These are phyloP conservation scores for Endothia cerciana DNA, from an alignment of 2,329 filamentous ascomycete genomes.

Conservation along the genomic window DNA sequence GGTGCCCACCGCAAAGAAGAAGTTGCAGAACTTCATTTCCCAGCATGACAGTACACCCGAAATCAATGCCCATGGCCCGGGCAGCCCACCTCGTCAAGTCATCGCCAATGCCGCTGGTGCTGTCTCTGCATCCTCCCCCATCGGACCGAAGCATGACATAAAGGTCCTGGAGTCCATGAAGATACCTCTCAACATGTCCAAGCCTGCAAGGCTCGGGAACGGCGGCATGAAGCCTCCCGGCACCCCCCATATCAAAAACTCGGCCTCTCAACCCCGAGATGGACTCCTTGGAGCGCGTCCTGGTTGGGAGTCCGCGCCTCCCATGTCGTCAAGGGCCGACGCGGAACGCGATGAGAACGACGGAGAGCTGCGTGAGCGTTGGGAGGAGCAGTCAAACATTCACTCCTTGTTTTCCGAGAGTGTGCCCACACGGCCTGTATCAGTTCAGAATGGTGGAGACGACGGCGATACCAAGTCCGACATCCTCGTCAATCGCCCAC, in stretches of 20 bases:
- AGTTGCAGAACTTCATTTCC: conserved; percentile 40
- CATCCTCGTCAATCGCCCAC: conserved; percentile 27
- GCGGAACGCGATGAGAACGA: conserved; percentile 8
- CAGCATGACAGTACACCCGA: conserved; percentile 19
- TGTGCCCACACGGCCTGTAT: conserved; percentile 17
- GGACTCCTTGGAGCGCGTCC: not conserved
- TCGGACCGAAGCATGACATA: conserved; percentile 14
- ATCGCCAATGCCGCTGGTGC: conserved; percentile 10
- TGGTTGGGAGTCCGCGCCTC: conserved; percentile 22
- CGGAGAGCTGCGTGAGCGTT: conserved; percentile 23
- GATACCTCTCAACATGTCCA: conserved; percentile 16
- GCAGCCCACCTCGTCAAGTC: conserved; percentile 28
- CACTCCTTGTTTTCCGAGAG: conserved; percentile 28
- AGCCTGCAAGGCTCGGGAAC: conserved; percentile 4
- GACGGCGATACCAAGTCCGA: conserved; percentile 23
- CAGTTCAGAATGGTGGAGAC: conserved; percentile 3
- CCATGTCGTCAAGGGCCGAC: not conserved
- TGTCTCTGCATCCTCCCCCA: conserved; percentile 12
- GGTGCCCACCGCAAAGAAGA: conserved; percentile 39
- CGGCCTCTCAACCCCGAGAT: not conserved
- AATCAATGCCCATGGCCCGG: conserved; percentile 24
- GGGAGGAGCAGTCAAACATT: conserved; percentile 29
- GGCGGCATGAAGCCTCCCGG: conserved; percentile 7
- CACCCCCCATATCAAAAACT: not conserved
- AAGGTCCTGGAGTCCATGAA: conserved; percentile 25